Conservation (phyloP, 257 asterid species). For the Capsicum rhomboideum region DNA sequence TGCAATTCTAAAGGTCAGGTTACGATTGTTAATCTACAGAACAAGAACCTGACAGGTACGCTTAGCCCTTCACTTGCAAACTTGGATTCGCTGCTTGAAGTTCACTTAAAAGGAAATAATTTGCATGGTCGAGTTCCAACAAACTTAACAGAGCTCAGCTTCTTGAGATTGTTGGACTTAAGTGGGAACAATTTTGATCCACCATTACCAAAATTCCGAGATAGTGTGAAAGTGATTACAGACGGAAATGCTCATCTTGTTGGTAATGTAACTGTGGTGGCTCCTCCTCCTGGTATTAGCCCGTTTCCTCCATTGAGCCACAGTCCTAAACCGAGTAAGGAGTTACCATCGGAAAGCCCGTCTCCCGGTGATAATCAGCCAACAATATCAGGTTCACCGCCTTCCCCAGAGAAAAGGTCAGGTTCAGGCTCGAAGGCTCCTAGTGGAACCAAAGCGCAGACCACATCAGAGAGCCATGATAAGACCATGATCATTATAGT, state of each 20-base stretch:
- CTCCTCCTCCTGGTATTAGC: slow-evolving; percentile 11
- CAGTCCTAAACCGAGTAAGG: slow-evolving; percentile 4
- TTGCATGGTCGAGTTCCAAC: slow-evolving; percentile 51
- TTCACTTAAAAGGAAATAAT: slow-evolving; percentile 65
- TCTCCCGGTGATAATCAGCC: slow-evolving; percentile 4
- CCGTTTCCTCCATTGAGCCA: slow-evolving; percentile 10
- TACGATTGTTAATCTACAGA: slow-evolving; percentile 51
- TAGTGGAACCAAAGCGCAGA: background rate
- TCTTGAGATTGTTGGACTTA: slow-evolving; percentile 50
- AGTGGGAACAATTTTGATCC: slow-evolving; percentile 47
- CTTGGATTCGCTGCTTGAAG: slow-evolving; percentile 44
- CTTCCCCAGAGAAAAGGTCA: slow-evolving; percentile 1
- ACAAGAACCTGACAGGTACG: slow-evolving; percentile 60
- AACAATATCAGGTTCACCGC: slow-evolving; percentile 11
- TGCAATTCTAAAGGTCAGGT: slow-evolving; percentile 41
- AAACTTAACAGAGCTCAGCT: slow-evolving; percentile 36
- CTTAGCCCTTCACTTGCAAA: slow-evolving; percentile 57
- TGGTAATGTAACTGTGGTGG: background rate
- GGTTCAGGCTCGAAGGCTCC: slow-evolving; percentile 5
- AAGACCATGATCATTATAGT: slow-evolving; percentile 14
- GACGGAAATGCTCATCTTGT: slow-evolving; percentile 33
- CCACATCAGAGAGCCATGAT: background rate
- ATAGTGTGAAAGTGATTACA: slow-evolving; percentile 30
- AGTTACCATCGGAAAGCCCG: background rate
- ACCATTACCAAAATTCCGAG: slow-evolving; percentile 54